Evolutionary conservation across 164 flowering plant genomes (phyloP).

Genomic region (Vitis vinifera): DNA sequence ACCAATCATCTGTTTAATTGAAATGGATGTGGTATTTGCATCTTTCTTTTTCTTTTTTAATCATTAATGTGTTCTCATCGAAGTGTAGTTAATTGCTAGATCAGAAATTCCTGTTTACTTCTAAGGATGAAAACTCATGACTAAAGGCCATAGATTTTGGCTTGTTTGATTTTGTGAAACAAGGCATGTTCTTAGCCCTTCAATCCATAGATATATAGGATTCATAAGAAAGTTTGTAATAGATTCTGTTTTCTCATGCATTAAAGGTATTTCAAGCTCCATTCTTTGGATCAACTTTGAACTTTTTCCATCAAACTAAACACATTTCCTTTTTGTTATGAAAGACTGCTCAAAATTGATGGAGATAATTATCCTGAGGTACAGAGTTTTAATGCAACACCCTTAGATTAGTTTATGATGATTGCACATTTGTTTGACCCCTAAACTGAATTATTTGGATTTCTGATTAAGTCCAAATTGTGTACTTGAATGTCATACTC

Average conservation of each 20-base stretch:
- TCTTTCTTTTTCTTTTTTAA: not conserved
- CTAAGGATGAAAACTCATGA: conserved; percentile 58
- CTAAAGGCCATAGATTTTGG: conserved; percentile 80
- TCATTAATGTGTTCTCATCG: conserved; percentile 9
- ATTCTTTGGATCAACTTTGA: too few relatives aligned
- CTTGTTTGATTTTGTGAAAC: conserved; percentile 72
- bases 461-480: not conserved
- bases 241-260: too few relatives aligned
- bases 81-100: conserved; percentile 25
- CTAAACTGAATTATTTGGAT: not conserved
- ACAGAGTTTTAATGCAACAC: not conserved
- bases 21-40: not conserved
- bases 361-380: conserved; percentile 50
- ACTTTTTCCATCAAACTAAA: too few relatives aligned
- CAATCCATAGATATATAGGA: not conserved
- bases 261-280: too few relatives aligned
- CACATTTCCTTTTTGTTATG: too few relatives aligned
- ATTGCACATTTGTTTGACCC: too few relatives aligned
- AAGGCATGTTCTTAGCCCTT: conserved; percentile 37
- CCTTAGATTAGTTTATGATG: not conserved
- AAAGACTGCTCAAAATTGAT: conserved; percentile 40
- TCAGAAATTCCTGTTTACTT: conserved; percentile 64
- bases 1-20: not conserved
- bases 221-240: not conserved
- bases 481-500: too few relatives aligned